Evolutionary conservation across 2,329 filamentous ascomycete species (phyloP), one percentile per base, ranked within the genome.

Genomic region (Tothia fuscella): DNA sequence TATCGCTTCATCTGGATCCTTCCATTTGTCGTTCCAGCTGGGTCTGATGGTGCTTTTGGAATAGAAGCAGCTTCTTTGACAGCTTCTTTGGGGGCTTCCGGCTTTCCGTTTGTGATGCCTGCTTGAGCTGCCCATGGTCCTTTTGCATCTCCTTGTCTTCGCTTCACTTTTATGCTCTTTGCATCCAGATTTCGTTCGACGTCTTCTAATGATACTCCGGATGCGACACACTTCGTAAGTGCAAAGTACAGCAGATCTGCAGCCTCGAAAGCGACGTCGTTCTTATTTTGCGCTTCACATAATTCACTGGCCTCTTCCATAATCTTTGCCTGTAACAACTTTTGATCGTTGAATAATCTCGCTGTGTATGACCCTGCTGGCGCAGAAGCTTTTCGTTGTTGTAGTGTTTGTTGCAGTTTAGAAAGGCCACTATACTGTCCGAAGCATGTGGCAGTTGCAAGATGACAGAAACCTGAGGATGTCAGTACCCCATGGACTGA

Each of bases 231-330:
- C 62, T 88, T 93, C 17, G 91, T 85, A 43, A 98, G 66, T 6
- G 89, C 86, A 67, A 98, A 98, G 66, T 96, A 98, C 41, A 98
- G 78, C 43, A 98, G 67, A 56, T 98, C 91, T 0, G 91, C 91
- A 6, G 91, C 87, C 62, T 98, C 91, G 48, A 93, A 93, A 2
- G 91, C 86, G 47, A 94, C 75, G 12, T 96, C 83, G 48, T 88
- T 72, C 46, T 83, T 82, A 0, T 78, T 80, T 50, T 78, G 78
- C 13, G 91, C 89, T 49, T 91, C 78, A 56, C 89, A 95, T 31
- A 98, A 72, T 65, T 98, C 91, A 55, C 93, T 84, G 0, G 91
- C 91, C 61, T 98, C 91, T 62, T 98, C 91, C 78, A 96, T 93
- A 43, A 98, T 95, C 71, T 98, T 98, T 3, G 91, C 91, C 32